phyloP scores from a whole-genome alignment of 768 basidiomycete genomes.

The Lentinus brumalis region DNA sequence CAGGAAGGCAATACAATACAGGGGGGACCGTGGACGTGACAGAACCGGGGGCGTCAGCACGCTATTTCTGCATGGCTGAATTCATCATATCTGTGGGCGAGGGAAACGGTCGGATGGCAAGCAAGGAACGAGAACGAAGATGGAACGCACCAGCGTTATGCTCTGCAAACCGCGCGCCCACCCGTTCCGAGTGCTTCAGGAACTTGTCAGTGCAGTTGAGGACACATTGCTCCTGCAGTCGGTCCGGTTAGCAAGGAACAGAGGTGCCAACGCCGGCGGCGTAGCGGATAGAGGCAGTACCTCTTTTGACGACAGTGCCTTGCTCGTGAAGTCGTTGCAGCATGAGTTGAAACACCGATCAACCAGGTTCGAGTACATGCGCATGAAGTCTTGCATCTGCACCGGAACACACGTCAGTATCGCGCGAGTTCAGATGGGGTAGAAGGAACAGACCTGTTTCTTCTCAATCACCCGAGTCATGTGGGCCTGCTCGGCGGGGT shows the following conservation, averaged over 20 bases:
- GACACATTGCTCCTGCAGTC: conserved; percentile 78
- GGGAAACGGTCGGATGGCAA: not conserved
- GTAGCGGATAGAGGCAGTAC: conserved; percentile 37
- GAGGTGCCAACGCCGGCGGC: not conserved
- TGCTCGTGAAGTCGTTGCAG: conserved; percentile 96
- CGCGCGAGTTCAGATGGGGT: not conserved
- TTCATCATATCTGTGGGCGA: conserved; percentile 19
- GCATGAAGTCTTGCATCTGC: conserved; percentile 98
- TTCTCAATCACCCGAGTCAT: conserved; percentile 95
- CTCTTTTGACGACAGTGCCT: conserved; percentile 92
- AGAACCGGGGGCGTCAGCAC: not conserved
- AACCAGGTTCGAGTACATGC: conserved; percentile 90
- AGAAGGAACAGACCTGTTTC: conserved; percentile 70
- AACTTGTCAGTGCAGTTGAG: conserved; percentile 97
- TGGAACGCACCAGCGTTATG: conserved; percentile 80
- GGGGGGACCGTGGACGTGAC: not conserved
- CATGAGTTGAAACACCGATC: conserved; percentile 96
- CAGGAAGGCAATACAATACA: conserved; percentile 15
- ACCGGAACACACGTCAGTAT: conserved; percentile 1
- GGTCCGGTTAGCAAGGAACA: conserved; percentile 8
- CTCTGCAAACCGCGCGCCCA: conserved; percentile 91
- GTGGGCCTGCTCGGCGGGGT: conserved; percentile 90
- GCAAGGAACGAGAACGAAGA: not conserved
- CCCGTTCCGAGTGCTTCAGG: conserved; percentile 92
- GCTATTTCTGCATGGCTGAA: conserved; percentile 13